Evolutionary conservation across 2,329 filamentous ascomycete species (phyloP).

Genomic region (Epichloe festucae): DNA sequence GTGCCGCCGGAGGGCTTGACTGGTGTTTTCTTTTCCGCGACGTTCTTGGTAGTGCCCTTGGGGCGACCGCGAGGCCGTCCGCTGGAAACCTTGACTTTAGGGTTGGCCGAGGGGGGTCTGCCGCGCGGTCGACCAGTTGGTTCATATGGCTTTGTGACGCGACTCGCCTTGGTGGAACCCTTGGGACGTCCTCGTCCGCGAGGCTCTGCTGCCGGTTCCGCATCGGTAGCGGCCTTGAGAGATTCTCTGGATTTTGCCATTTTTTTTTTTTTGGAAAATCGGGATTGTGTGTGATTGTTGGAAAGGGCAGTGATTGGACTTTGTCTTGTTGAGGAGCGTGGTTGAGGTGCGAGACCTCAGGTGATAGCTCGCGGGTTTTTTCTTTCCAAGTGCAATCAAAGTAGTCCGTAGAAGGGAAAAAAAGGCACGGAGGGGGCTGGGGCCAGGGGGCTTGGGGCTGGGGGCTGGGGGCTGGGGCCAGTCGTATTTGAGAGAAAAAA

Average conservation of each 20-base stretch:
- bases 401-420: no score
- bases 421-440: no score
- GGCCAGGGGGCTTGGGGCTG: no score
- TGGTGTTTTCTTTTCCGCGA: constrained; percentile 6
- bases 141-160: constrained; percentile 21
- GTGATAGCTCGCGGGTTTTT: no score
- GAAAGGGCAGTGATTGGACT: no score
- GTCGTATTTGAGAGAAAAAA: neutral
- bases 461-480: no score
- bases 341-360: no score
- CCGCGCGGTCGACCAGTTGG: constrained; percentile 30
- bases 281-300: neutral
- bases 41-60: constrained; percentile 25
- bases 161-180: neutral
- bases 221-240: neutral
- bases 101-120: constrained; percentile 27
- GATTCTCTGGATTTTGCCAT: constrained; percentile 5
- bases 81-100: constrained; percentile 19
- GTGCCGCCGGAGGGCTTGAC: constrained; percentile 9
- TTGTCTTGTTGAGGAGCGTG: no score
- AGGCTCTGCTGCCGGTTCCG: neutral
- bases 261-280: neutral
- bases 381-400: no score
- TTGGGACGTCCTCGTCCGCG: constrained; percentile 3
- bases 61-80: constrained; percentile 37